Conservation (phyloP, 371 early-diverging fungal genomes). For the Syncephalastrum racemosum region DNA sequence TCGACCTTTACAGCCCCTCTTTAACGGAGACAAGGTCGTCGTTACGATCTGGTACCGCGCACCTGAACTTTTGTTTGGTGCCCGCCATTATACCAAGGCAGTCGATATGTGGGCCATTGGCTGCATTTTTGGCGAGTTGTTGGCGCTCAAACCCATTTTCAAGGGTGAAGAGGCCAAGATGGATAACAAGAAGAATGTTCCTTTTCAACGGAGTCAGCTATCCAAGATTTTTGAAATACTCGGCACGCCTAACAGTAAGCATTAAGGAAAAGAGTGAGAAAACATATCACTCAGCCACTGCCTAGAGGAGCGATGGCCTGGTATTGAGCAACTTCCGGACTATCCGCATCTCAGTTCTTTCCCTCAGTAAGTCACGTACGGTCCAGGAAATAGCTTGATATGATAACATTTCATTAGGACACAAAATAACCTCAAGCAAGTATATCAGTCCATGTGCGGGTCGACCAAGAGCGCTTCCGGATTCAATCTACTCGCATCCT, state of each 20-base stretch:
- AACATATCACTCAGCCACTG: neutral
- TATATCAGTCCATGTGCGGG: conserved; percentile 46
- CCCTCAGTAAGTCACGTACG: conserved; percentile 48
- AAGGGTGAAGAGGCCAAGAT: conserved; percentile 95
- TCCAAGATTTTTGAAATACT: conserved; percentile 89
- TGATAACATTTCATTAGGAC: conserved; percentile 30
- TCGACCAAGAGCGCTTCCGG: conserved; percentile 60
- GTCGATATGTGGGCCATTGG: conserved; percentile 96
- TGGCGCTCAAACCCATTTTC: conserved; percentile 87
- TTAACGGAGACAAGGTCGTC: conserved; percentile 91
- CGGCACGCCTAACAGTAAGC: conserved; percentile 83
- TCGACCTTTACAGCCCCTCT: conserved; percentile 79
- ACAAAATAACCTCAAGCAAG: conserved; percentile 43
- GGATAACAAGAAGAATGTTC: conserved; percentile 84
- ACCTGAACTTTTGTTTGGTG: conserved; percentile 93
- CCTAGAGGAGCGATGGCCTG: conserved; percentile 78
- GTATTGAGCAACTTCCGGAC: conserved; percentile 74
- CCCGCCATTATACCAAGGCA: conserved; percentile 90
- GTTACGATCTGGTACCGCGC: conserved; percentile 98
- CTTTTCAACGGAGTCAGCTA: conserved; percentile 89
- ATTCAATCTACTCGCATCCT: conserved; percentile 71
- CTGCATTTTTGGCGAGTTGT: conserved; percentile 93
- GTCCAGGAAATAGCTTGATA: neutral
- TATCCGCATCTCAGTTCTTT: conserved; percentile 57
- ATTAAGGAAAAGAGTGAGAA: conserved; percentile 15